Conservation (phyloP, 2,329 filamentous ascomycete species). For the Tolypocladium amazonense region DNA sequence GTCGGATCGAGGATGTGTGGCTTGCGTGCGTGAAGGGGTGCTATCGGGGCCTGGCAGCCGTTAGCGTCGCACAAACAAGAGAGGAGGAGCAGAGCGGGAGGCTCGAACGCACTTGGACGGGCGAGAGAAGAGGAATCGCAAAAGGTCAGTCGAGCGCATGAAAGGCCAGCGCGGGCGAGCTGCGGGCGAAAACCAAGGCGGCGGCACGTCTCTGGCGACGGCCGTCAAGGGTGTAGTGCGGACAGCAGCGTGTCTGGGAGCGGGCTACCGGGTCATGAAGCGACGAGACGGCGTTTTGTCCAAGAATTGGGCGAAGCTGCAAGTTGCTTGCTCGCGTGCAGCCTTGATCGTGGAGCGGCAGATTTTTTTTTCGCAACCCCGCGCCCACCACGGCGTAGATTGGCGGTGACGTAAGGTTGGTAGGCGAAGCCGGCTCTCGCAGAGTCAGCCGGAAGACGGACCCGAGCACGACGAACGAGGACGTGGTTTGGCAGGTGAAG, state of each 20-base stretch:
- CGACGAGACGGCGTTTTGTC: neutral
- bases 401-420: neutral
- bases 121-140: conserved; percentile 81
- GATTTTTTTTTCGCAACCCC: neutral
- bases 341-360: neutral
- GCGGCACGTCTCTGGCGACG: conserved; percentile 8
- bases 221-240: neutral
- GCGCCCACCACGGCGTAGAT: neutral
- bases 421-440: neutral
- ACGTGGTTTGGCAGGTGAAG: neutral
- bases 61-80: neutral
- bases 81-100: neutral
- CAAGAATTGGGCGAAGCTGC: neutral
- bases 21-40: conserved; percentile 30
- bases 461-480: neutral
- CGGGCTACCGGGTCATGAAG: neutral
- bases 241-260: neutral
- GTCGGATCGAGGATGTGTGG: conserved; percentile 4
- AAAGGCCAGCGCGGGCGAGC: conserved; percentile 34
- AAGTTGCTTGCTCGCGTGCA: neutral
- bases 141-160: conserved; percentile 87
- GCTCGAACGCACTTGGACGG: conserved; percentile 66
- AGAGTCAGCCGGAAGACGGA: neutral
- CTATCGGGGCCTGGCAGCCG: conserved; percentile 43
- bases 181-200: conserved; percentile 13